These are phyloP conservation scores for Dioszegia hungarica DNA, from an alignment of 768 basidiomycete genomes.

Conservation along the genomic window DNA sequence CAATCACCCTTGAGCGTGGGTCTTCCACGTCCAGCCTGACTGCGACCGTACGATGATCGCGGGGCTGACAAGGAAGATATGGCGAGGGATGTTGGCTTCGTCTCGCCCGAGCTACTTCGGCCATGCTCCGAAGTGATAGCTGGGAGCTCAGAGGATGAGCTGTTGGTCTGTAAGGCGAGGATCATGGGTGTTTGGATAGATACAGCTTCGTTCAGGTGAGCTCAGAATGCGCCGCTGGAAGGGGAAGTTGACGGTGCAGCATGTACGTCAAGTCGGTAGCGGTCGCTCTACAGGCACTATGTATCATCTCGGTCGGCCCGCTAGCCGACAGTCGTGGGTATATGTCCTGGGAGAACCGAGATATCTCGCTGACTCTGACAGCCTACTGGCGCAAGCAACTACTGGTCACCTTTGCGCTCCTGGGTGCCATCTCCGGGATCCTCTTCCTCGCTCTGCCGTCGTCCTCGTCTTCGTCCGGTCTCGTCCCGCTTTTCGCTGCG, in stretches of 20 bases:
- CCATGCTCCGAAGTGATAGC: slow-evolving; percentile 53
- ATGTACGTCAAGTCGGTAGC: slow-evolving; percentile 83
- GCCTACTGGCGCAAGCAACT: slow-evolving; percentile 70
- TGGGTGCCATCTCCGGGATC: slow-evolving; percentile 66
- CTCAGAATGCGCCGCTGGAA: background rate
- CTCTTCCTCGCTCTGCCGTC: slow-evolving; percentile 56
- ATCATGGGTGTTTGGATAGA: slow-evolving; percentile 83
- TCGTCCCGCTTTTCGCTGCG: slow-evolving; percentile 65
- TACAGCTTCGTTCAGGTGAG: slow-evolving; percentile 83
- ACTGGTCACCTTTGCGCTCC: slow-evolving; percentile 66
- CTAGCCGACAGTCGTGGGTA: slow-evolving; percentile 85
- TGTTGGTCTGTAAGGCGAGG: slow-evolving; percentile 68
- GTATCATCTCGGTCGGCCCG: slow-evolving; percentile 87
- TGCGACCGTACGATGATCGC: too few species aligned
- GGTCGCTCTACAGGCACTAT: slow-evolving; percentile 84
- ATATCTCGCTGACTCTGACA: slow-evolving; percentile 18
- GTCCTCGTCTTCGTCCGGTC: slow-evolving; percentile 52
- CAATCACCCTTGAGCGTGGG: slow-evolving; percentile 46
- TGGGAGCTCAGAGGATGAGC: slow-evolving; percentile 39
- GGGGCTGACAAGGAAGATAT: too few species aligned
- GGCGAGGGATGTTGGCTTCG: slow-evolving; percentile 77
- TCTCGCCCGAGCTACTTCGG: slow-evolving; percentile 63
- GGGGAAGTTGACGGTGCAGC: slow-evolving; percentile 50
- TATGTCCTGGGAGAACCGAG: slow-evolving; percentile 46
- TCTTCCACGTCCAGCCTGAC: slow-evolving; percentile 56